Base-by-base conservation (phyloP, 352 stramenopile genomes). In the Peronospora farinosa region DNA sequence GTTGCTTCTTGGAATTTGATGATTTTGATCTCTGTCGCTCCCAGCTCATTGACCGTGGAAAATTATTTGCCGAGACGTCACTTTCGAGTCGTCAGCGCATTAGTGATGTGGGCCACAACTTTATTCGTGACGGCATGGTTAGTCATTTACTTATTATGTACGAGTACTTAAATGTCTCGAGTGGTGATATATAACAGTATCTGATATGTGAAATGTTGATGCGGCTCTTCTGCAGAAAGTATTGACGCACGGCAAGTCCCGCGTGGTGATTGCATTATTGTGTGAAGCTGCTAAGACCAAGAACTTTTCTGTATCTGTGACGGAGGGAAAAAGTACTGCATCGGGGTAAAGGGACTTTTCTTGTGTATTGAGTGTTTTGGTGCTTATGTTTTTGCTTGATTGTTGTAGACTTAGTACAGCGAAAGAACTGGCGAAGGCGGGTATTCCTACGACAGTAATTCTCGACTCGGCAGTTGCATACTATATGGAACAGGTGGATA, bases 401-500 rank as follows among this genome's bases (percentile, higher is more conserved):
- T 47, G n/a, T 49, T 61, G 0, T 28, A 84, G 71, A 43, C 37
- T 70, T 11, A 53, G 86, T 47, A 94, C 80, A 12, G 94, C 94
- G 1, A 62, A 84, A 50, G 69, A 86, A 36, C 88, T 97, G 46
- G 72, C 73, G 4, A 66, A 86, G 12, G 84, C 72, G 0, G 87
- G 90, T 16, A 98, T 98, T 56, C 93, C 94, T 4, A 96, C 88
- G n/a, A 97, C 78, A 7, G 82, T 99, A 2, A 92, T 98, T 47
- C 61, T 97, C 30, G 95, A 99, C 74, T 91, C 89, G 39, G 95
- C 95, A 3, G 94, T 98, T 50, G 96, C 80, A 4, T 97, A 96
- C 67, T 87, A 95, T 50, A 98, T 98, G 92, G 95, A 98, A 69
- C 64, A 86, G 31, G 80, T 96, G 11, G 95, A 98, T 67, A 87